Conservation (phyloP, 148 eudicot species). For the Rhododendron mucronatum region DNA sequence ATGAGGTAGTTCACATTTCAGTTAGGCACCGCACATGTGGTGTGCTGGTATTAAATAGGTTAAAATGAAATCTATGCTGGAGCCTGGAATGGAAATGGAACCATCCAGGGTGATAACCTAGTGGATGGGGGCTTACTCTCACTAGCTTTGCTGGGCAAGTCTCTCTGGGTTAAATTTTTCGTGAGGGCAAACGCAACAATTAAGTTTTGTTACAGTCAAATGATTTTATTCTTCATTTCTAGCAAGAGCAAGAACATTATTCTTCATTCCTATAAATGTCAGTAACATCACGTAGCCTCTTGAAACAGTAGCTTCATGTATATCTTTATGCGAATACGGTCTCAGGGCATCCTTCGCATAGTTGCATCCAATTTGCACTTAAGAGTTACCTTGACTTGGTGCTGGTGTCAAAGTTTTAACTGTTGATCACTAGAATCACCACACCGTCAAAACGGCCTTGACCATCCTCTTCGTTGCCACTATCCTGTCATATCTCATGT, state of each 20-base stretch:
- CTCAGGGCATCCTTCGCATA: not conserved
- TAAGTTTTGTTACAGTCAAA: not conserved
- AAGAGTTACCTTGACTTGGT: not conserved
- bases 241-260: not conserved
- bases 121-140: not conserved
- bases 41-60: not conserved
- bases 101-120: not conserved
- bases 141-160: not conserved
- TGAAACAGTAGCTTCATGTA: not conserved
- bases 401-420: not conserved
- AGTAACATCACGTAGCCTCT: not conserved
- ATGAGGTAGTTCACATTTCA: constrained; percentile 1
- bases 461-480: not conserved
- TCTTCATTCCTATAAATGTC: not conserved
- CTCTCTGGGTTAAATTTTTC: not conserved
- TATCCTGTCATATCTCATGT: not conserved
- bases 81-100: not conserved
- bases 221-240: not conserved
- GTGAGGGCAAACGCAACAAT: too few relatives aligned
- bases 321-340: not conserved
- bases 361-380: not conserved
- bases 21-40: not conserved
- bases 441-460: not conserved
- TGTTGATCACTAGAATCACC: not conserved
- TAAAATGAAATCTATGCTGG: not conserved